Evolutionary conservation across 345 rosid genomes (phyloP), one percentile per base, ranked within the genome.

Genomic region (Trapa bicornis): DNA sequence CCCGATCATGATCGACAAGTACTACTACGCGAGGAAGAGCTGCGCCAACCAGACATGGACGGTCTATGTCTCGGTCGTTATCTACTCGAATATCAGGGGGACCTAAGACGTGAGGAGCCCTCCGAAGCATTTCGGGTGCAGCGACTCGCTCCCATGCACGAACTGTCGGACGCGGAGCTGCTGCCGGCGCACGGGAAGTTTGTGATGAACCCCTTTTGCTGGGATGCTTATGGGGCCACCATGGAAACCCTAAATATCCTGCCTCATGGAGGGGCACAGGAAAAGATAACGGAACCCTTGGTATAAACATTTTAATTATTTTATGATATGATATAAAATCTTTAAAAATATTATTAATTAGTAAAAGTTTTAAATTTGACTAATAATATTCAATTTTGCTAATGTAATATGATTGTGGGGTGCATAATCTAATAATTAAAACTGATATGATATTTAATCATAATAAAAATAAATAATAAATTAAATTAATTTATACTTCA

Each of bases 1-100:
- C 75, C 99, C 99, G 2, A 89, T 91, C 43, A 89, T 89, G 47
- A 85, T 95, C 13, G 93, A 95, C 72, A 97, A 95, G 64, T 91
- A 79, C 82, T 95, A 91, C 74, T 91, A 97, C 81, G 78, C 85
- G 50, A 73, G 79, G 57, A 88, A 83, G 76, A 82, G 64, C 29
- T 94, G 97, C 80, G 58, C 75, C 50, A 94, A 91, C 81, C 87
- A 86, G 70, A 91, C 97, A 17, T 80, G 88, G 1, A 95, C 92
- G 0, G 96, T 90, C 41, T 76, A 69, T 29, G 86, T 94, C 33
- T 85, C 92, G 2, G 89, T 87, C 77, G 78, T 94, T 64, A 5
- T 67, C 1, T 91, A 94, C 64, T 77, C 84, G 75, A 85, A 89
- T 71, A 88, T 94, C 60, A 86, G 79, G 64, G 99, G 99, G 65